These are phyloP conservation scores for Metarhizium robertsii DNA, from an alignment of 2,329 filamentous ascomycete genomes.

Conservation along the genomic window DNA sequence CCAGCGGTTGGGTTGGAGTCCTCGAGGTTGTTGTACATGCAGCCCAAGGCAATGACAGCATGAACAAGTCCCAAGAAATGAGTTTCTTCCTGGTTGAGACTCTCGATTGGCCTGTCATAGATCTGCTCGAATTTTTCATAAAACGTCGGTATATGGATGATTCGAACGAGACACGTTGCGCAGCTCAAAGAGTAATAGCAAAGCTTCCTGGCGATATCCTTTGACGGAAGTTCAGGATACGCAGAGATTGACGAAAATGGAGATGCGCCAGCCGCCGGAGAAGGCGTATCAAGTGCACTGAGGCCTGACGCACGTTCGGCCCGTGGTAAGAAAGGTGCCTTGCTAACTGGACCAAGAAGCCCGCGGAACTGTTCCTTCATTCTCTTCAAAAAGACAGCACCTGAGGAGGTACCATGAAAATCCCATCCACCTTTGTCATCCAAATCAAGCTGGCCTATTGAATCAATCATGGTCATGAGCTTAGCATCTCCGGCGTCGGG, in stretches of 20 bases:
- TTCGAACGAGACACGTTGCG: conserved; percentile 51
- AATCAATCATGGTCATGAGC: conserved; percentile 89
- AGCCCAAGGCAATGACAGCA: conserved; percentile 61
- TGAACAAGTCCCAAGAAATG: conserved; percentile 64
- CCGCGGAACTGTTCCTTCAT: conserved; percentile 83
- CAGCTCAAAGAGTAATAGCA: conserved; percentile 48
- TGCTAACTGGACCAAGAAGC: conserved; percentile 56
- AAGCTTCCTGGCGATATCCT: conserved; percentile 42
- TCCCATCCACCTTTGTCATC: conserved; percentile 90
- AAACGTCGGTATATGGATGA: conserved; percentile 76
- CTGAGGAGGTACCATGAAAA: conserved; percentile 89
- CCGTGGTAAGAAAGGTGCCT: conserved; percentile 48
- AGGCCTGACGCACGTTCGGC: conserved; percentile 38
- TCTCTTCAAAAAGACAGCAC: conserved; percentile 75
- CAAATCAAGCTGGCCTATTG: conserved; percentile 81
- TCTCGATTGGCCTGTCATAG: conserved; percentile 59
- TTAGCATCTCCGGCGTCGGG: conserved; percentile 55
- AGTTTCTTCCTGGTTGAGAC: conserved; percentile 54
- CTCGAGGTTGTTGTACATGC: conserved; percentile 56
- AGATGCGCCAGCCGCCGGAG: conserved; percentile 49
- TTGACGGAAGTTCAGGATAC: conserved; percentile 60
- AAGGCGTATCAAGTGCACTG: conserved; percentile 60
- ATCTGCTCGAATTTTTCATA: conserved; percentile 67
- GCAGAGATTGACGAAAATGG: conserved; percentile 45
- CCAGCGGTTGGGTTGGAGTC: conserved; percentile 37